A percentile compares a stretch with the other conserved stretches of the same genome.
Evolutionary conservation across 1,284 basidiomycete species (phyloP).

Genomic region (Cutaneotrichosporon daszewskae): DNA sequence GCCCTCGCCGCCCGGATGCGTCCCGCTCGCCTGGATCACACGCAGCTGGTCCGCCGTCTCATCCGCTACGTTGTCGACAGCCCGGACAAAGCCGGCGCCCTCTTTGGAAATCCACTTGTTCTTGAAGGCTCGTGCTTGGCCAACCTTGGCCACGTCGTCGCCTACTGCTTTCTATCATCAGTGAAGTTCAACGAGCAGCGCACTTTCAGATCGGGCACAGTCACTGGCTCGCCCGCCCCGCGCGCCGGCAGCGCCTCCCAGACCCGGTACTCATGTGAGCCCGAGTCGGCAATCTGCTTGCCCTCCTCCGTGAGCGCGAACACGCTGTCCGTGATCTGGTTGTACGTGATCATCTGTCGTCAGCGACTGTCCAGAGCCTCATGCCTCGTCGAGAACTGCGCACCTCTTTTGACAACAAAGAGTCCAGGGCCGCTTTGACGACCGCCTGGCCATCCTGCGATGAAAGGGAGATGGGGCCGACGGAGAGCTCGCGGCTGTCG

Average conservation of each 20-base stretch:
- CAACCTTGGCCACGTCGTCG: slow-evolving; percentile 75
- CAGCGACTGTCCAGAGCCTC: background rate
- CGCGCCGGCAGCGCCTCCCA: slow-evolving; percentile 74
- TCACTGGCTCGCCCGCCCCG: slow-evolving; percentile 62
- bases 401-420: slow-evolving; percentile 77
- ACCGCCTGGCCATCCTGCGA: slow-evolving; percentile 68
- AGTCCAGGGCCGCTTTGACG: slow-evolving; percentile 82
- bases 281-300: slow-evolving; percentile 64
- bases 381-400: slow-evolving; percentile 31
- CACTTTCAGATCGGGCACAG: slow-evolving; percentile 59
- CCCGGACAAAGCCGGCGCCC: slow-evolving; percentile 76
- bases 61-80: slow-evolving; percentile 62
- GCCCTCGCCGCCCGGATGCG: slow-evolving; percentile 61
- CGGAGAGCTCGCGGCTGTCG: slow-evolving; percentile 67
- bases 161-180: slow-evolving; percentile 59
- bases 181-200: slow-evolving; percentile 5
- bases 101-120: slow-evolving; percentile 95
- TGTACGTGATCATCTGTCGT: slow-evolving; percentile 74
- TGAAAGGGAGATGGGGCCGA: slow-evolving; percentile 52
- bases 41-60: slow-evolving; percentile 67
- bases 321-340: slow-evolving; percentile 67
- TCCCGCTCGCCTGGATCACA: slow-evolving; percentile 63
- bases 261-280: slow-evolving; percentile 90
- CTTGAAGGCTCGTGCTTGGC: slow-evolving; percentile 93
- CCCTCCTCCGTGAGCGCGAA: slow-evolving; percentile 77